phyloP scores from a whole-genome alignment of 2,329 filamentous ascomycete genomes.

The Botrytis aclada region DNA sequence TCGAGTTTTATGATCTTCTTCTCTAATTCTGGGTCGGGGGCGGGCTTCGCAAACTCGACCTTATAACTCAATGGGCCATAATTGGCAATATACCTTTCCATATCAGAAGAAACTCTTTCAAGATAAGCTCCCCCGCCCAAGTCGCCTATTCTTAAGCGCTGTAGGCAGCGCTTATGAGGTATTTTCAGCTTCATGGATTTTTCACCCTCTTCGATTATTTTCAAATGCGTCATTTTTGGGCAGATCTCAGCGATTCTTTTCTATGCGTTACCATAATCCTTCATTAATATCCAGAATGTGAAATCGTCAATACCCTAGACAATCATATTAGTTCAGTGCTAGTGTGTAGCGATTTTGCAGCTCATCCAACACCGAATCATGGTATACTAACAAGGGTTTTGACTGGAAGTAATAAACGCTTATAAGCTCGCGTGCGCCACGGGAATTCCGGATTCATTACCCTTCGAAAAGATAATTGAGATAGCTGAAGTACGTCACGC shows the following conservation, averaged over 20 bases:
- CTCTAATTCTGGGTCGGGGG: too few species aligned
- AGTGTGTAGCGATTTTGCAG: not conserved
- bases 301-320: accelerated
- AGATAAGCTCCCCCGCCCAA: too few species aligned
- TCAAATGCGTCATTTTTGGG: not conserved
- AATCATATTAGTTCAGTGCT: not conserved
- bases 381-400: not conserved
- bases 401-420: not conserved
- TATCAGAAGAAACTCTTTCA: accelerated
- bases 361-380: not conserved
- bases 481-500: not conserved
- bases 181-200: accelerated
- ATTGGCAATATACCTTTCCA: not conserved
- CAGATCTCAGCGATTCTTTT: not conserved
- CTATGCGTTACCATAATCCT: not conserved
- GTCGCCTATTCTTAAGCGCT: not conserved
- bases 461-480: too few species aligned
- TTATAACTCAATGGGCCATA: not conserved
- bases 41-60: not conserved
- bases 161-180: not conserved
- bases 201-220: not conserved
- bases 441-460: too few species aligned
- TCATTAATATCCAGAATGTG: accelerated
- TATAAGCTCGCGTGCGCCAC: not conserved
- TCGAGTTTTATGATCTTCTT: not conserved